Evolutionary conservation across 2,329 filamentous ascomycete species (phyloP), one percentile per base, ranked within the genome.

Genomic region (Curvularia sp.): DNA sequence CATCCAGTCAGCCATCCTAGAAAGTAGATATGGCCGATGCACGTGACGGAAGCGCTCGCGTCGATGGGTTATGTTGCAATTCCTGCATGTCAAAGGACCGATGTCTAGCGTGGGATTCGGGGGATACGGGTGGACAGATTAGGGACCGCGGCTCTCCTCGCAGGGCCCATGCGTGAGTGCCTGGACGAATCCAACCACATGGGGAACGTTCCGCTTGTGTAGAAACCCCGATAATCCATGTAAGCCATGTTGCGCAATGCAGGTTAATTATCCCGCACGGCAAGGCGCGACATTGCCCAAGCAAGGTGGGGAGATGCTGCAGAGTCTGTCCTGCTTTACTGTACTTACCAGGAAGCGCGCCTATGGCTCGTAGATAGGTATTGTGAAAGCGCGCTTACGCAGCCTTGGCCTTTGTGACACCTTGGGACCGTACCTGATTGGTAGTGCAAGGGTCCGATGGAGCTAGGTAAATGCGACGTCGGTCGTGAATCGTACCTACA

Each of bases 401-500:
- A 30, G 34, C 15, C 21, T 43, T 47, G 53, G 38, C 42, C 28
- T 42, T 49, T 43, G 54, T 18, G 48, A 47, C 38, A 25, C 8
- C 23, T 36, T 28, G 41, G 30, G 30, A 28, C 5, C 18, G 21
- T 30, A 12, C 41, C 25, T 53, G 50, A 57, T 57, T 57, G 55
- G 43, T 25, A 25, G 23, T 15, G 7, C n/a, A 36, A 34, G 49
- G 25, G 39, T 39, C 28, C 23, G 18, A 19, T 36, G 36, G 43
- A 42, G 49, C 45, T 46, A 57, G 51, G n/a, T n/a, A n/a, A n/a
- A 53, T 42, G 32, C 49, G 55, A 53, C 50, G 55, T 49, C 49
- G 55, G 55, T 57, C 49, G 45, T 57, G 55, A 52, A 36, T 54
- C 43, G 42, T 43, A 49, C 36, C 19, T 54, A 50, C 43, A 54